phyloP scores from a whole-genome alignment of 352 stramenopile genomes.

The Phytophthora hybrid region DNA sequence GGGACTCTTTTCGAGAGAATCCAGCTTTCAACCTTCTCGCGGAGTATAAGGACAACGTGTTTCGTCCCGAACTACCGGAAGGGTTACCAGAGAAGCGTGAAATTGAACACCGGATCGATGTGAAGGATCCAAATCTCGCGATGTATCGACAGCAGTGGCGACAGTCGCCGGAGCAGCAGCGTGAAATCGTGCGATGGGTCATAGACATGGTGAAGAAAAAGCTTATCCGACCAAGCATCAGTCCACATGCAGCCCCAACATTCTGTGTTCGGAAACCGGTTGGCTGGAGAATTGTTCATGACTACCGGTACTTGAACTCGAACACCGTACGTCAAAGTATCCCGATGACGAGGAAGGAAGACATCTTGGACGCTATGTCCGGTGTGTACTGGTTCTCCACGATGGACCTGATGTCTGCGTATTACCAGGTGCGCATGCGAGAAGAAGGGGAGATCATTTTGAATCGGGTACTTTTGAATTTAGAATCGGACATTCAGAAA shows the following conservation, averaged over 20 bases:
- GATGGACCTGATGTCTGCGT: constrained; percentile 33
- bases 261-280: constrained; percentile 34
- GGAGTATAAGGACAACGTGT: constrained; percentile 16
- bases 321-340: constrained; percentile 15
- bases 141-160: constrained; percentile 23
- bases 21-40: constrained; percentile 6
- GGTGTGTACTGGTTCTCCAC: constrained; percentile 24
- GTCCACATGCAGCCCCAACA: constrained; percentile 5
- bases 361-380: constrained; percentile 25
- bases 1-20: constrained; percentile 8
- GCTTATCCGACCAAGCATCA: constrained; percentile 16
- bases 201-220: constrained; percentile 12
- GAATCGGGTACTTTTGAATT: too few species aligned
- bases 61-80: constrained; percentile 13
- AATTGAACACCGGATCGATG: constrained; percentile 15
- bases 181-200: constrained; percentile 7
- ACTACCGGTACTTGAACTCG: constrained; percentile 18
- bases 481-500: too few species aligned
- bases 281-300: constrained; percentile 37
- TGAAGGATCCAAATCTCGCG: constrained; percentile 6
- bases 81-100: constrained; percentile 11
- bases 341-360: constrained; percentile 31
- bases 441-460: too few species aligned
- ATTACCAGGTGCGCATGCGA: constrained; percentile 38
- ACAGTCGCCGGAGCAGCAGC: constrained; percentile 25